phyloP scores from a whole-genome alignment of 441 rosid species.

The Arabidopsis hybrid region DNA sequence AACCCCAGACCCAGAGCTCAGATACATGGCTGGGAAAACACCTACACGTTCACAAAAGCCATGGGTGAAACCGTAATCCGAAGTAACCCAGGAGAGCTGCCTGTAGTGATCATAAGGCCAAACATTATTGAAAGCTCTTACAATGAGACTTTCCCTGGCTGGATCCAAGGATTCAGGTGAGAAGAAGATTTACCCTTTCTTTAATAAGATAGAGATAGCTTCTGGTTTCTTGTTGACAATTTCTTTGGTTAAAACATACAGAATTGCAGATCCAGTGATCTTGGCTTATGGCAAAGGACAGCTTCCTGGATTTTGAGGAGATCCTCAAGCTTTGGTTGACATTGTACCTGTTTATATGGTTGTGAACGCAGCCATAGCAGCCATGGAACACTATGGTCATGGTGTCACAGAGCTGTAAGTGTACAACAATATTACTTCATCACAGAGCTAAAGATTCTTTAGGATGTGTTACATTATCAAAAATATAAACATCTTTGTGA shows the following conservation, averaged over 20 bases:
- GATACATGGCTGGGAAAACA: too few species aligned
- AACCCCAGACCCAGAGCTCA: too few species aligned
- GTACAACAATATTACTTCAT: not conserved
- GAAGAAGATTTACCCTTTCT: not conserved
- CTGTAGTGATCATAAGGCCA: too few species aligned
- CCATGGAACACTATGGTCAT: not conserved
- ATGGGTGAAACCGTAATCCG: too few species aligned
- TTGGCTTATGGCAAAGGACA: too few species aligned
- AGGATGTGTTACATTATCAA: not conserved
- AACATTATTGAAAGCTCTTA: slow-evolving; percentile 1
- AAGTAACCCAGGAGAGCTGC: too few species aligned
- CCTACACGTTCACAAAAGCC: too few species aligned
- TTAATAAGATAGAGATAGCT: not conserved
- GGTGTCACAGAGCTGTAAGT: not conserved
- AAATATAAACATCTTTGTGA: not conserved
- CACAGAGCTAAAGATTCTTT: not conserved
- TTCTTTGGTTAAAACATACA: not conserved
- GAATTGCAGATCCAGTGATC: not conserved
- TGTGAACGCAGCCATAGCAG: not conserved
- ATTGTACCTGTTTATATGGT: not conserved
- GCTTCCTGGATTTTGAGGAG: not conserved
- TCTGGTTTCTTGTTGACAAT: not conserved
- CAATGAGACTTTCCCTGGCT: not conserved
- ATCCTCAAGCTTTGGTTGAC: not conserved
- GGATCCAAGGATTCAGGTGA: not conserved